Conservation (phyloP, 176 grass and related monocot species). For the Dendrocalamus sinicus region DNA sequence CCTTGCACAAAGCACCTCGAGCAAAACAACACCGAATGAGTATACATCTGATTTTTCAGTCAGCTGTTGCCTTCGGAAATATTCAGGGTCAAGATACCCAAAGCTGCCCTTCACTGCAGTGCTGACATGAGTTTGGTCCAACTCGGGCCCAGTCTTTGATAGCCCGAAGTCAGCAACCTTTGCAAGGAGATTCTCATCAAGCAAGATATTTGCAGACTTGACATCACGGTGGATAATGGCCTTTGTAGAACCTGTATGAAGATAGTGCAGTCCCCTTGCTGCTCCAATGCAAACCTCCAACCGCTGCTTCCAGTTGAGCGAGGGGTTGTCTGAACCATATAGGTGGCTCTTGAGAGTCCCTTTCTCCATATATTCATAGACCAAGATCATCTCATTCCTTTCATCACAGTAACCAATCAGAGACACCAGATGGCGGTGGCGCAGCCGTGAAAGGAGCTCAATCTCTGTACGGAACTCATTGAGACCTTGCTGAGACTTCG, state of each 20-base stretch:
- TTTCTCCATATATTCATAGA: constrained; percentile 97
- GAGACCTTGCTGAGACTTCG: constrained; percentile 90
- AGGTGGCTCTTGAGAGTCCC: constrained; percentile 89
- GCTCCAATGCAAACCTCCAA: constrained; percentile 96
- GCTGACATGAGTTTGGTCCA: constrained; percentile 97
- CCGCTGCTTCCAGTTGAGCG: constrained; percentile 82
- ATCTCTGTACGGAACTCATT: constrained; percentile 95
- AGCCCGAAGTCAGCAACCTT: constrained; percentile 93
- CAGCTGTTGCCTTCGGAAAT: constrained; percentile 80
- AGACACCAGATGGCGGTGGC: constrained; percentile 91
- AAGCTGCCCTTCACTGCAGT: constrained; percentile 98
- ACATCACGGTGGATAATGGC: constrained; percentile 97
- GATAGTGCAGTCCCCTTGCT: constrained; percentile 90
- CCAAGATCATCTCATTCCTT: constrained; percentile 96
- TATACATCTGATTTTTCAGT: constrained; percentile 98
- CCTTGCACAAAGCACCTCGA: constrained; percentile 88
- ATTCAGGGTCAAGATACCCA: constrained; percentile 98
- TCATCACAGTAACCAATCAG: constrained; percentile 94
- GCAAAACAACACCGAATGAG: constrained; percentile 93
- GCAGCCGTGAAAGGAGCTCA: constrained; percentile 79
- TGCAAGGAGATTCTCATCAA: constrained; percentile 88
- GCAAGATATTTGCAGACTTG: constrained; percentile 95
- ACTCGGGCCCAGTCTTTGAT: constrained; percentile 85
- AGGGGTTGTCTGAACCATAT: constrained; percentile 79
- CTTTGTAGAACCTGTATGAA: constrained; percentile 86